Evolutionary conservation across 2,329 filamentous ascomycete species (phyloP), one percentile per base, ranked within the genome.

Genomic region (Botrytis tulipae): DNA sequence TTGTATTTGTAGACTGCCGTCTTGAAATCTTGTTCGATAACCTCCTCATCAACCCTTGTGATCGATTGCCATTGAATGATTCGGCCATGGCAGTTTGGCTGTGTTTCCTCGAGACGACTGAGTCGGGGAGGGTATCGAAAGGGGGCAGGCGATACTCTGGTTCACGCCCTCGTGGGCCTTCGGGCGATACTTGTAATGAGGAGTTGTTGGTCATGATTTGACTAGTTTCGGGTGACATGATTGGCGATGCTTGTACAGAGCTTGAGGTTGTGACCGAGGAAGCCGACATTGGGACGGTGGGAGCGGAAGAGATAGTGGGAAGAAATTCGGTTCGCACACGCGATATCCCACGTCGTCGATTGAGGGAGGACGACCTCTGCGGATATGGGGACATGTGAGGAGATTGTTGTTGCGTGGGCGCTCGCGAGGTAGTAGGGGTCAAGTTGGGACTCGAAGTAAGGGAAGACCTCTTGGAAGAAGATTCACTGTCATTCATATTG

Each of bases 1-100:
- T 93, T 75, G 91, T 90, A 32, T 92, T 89, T 62, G 92, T 88
- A 1, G 91, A 97, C 75, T 92, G 91, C 75, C 95, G 88, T 87
- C 89, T 91, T 65, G 89, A 90, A 9, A 94, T 93, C 75, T 92
- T 90, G 78, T 92, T 93, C 46, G 96, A 98, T 35, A 98, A 85
- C 76, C 95, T 89, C 76, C 96, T 90, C 77, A 98, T 97, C 73
- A 98, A 83, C 54, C 87, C 87, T 4, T 91, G 88, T 51, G 87
- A 88, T 79, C 90, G 89, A 79, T 85, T 87, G 67, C 85, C 82
- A 37, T 85, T 83, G 74, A 89, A 80, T 70, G 87, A 86, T 75
- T 93, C 90, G 66, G 87, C 88, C 79, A 93, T 88, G 9, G 92
- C 90, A 77, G 85, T 89, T 75, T 84, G 83, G 79, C 89, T 90